Evolutionary conservation across 225 moss, liverwort and hornwort genomes (phyloP).

Genomic region (Marchantia polymorpha): DNA sequence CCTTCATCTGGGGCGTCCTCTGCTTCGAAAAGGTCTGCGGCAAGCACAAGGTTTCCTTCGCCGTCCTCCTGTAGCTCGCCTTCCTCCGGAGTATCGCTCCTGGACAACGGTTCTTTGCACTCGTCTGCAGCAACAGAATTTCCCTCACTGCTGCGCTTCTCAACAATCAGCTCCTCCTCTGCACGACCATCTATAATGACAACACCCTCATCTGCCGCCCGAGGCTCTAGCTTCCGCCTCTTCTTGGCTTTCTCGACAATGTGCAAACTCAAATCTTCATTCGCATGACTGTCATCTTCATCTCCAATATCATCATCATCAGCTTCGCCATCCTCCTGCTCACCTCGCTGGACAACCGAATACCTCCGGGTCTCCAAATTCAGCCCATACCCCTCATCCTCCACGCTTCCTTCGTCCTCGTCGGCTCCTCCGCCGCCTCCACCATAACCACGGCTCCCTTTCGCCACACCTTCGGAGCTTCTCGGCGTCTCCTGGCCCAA

Average conservation of each 20-base stretch:
- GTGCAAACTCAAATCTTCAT: constrained; percentile 43
- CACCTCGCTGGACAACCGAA: not conserved
- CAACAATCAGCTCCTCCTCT: not conserved
- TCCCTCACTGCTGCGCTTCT: not conserved
- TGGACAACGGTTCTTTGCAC: not conserved
- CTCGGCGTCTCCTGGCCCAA: not conserved
- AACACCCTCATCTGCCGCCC: constrained; percentile 13
- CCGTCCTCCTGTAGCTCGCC: constrained; percentile 47
- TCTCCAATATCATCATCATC: constrained; percentile 18
- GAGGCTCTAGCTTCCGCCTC: constrained; percentile 20
- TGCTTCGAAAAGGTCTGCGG: constrained; percentile 15
- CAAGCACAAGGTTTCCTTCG: constrained; percentile 29
- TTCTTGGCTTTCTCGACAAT: constrained; percentile 44
- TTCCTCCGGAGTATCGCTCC: constrained; percentile 43
- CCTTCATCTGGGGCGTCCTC: constrained; percentile 15
- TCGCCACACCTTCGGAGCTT: not conserved
- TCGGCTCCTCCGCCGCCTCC: not conserved
- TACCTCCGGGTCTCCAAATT: not conserved
- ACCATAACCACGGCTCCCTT: not conserved
- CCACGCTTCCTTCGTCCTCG: not conserved
- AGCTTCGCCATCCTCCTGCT: constrained; percentile 7
- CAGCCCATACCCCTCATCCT: constrained; percentile 4
- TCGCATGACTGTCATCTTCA: constrained; percentile 38
- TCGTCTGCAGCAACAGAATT: constrained; percentile 13
- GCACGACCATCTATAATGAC: not conserved